These are phyloP conservation scores for Apiospora malaysiana DNA, from an alignment of 2,329 filamentous ascomycete genomes.

Conservation along the genomic window DNA sequence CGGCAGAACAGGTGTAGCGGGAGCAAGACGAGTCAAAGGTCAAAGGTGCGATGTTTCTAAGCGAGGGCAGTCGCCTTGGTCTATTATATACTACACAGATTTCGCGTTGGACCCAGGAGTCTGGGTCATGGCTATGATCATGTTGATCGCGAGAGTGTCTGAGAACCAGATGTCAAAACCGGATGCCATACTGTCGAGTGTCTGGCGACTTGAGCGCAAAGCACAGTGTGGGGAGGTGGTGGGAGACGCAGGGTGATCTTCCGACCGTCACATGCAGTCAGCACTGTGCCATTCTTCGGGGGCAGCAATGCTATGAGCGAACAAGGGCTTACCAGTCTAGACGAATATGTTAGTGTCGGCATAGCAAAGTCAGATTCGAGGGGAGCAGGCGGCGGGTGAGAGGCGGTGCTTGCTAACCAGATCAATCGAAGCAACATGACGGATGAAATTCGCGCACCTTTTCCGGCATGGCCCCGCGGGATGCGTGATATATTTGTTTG, in stretches of 20 bases:
- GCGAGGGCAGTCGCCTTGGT: neutral
- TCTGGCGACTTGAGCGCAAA: constrained; percentile 24
- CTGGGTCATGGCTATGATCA: constrained; percentile 10
- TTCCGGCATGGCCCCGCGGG: constrained; percentile 20
- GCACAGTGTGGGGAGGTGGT: constrained; percentile 31
- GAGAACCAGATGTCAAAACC: constrained; percentile 28
- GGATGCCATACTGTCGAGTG: constrained; percentile 37
- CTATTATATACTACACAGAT: constrained; percentile 15
- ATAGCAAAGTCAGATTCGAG: constrained; percentile 7
- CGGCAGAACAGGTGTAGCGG: neutral
- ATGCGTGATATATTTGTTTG: constrained; percentile 3
- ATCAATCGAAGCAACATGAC: neutral
- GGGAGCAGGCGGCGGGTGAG: neutral
- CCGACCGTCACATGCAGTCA: constrained; percentile 19
- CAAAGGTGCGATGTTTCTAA: neutral
- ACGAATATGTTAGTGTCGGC: constrained; percentile 1
- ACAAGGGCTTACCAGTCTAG: neutral
- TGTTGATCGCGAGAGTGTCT: constrained; percentile 17
- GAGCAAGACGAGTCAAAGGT: constrained; percentile 8
- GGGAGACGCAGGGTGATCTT: neutral
- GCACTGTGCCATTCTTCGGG: constrained; percentile 11
- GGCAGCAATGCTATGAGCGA: neutral
- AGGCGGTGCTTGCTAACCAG: constrained; percentile 8
- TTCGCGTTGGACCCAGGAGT: constrained; percentile 21
- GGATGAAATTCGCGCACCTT: constrained; percentile 20